These are phyloP conservation scores for Cercophora samala DNA, from an alignment of 495 filamentous ascomycete genomes.

Conservation along the genomic window DNA sequence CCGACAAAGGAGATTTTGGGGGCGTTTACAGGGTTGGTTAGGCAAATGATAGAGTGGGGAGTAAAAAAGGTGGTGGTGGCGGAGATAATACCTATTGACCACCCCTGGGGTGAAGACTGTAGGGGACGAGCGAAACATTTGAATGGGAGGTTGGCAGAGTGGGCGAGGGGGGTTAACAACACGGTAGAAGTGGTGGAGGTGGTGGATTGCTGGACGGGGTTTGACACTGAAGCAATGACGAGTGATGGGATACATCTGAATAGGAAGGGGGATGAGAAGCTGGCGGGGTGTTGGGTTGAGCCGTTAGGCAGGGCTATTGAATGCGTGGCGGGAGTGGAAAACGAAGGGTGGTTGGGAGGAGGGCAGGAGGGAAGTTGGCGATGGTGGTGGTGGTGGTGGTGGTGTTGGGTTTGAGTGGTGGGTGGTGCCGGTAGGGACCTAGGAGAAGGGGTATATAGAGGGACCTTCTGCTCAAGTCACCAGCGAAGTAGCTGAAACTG, in stretches of 20 bases:
- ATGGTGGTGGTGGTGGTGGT: background rate
- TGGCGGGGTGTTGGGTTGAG: conserved; percentile 39
- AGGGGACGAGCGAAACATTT: conserved; percentile 31
- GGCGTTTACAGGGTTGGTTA: conserved; percentile 25
- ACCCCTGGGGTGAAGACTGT: conserved; percentile 31
- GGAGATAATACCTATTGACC: conserved; percentile 47
- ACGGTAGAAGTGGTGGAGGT: conserved; percentile 40
- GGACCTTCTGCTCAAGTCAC: background rate
- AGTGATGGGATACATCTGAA: conserved; percentile 49
- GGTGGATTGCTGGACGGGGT: conserved; percentile 46
- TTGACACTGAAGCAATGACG: conserved; percentile 33
- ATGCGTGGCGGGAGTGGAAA: too few relatives aligned
- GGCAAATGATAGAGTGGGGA: background rate
- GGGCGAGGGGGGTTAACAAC: conserved; percentile 37
- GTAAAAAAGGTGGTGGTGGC: conserved; percentile 23
- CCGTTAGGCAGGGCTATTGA: conserved; percentile 17
- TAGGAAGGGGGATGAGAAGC: conserved; percentile 37
- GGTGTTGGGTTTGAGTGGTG: background rate
- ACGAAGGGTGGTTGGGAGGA: background rate
- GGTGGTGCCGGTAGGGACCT: background rate
- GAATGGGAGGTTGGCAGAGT: conserved; percentile 40
- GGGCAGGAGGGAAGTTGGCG: background rate
- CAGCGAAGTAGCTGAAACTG: background rate
- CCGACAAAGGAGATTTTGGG: conserved; percentile 34
- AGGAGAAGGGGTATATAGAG: too few relatives aligned